Conservation (phyloP, 768 basidiomycete genomes). For the Boletus coccyginus region DNA sequence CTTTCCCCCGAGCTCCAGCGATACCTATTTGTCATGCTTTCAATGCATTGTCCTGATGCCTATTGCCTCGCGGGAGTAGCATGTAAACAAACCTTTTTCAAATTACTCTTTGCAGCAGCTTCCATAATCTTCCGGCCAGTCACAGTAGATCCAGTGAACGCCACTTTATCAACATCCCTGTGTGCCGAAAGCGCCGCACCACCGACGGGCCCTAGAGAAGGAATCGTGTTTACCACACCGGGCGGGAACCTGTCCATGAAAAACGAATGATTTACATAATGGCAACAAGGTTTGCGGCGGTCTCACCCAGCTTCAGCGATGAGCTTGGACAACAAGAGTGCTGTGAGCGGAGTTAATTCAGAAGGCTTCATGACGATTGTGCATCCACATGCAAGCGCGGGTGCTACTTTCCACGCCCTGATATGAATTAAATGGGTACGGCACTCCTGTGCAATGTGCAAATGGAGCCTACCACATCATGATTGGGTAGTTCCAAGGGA, state of each 20-base stretch:
- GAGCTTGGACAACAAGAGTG: constrained; percentile 78
- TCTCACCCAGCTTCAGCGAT: constrained; percentile 79
- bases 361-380: constrained; percentile 96
- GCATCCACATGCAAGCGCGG: constrained; percentile 88
- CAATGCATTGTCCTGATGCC: constrained; percentile 9
- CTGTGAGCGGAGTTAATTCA: constrained; percentile 81
- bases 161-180: constrained; percentile 87
- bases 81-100: constrained; percentile 71
- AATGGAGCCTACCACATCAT: constrained; percentile 63
- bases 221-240: constrained; percentile 87
- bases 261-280: constrained; percentile 16
- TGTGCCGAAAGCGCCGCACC: constrained; percentile 85
- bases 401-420: constrained; percentile 91
- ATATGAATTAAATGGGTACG: not conserved
- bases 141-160: constrained; percentile 90
- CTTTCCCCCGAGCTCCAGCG: constrained; percentile 93
- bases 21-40: constrained; percentile 48
- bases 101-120: constrained; percentile 88
- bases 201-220: constrained; percentile 77
- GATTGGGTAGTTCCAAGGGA: constrained; percentile 94
- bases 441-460: not conserved
- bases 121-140: constrained; percentile 91
- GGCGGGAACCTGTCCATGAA: constrained; percentile 68
- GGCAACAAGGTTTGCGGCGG: constrained; percentile 1
- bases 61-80: constrained; percentile 27